Conservation (phyloP, 2,329 filamentous ascomycete genomes). For the Ceratocystis albifundus region DNA sequence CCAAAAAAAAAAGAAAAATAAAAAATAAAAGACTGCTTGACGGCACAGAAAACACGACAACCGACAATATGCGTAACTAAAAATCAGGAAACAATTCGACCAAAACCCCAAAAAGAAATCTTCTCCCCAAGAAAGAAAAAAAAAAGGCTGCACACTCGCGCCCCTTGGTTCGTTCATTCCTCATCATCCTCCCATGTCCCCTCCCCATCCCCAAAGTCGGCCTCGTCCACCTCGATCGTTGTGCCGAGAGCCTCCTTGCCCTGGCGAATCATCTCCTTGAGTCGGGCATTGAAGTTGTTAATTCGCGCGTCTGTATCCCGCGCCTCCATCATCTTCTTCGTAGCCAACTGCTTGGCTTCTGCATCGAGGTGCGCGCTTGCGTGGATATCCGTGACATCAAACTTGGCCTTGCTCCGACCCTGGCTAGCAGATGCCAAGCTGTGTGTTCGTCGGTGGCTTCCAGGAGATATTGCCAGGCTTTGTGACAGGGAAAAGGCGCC, state of each 20-base stretch:
- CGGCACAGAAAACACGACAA: no score
- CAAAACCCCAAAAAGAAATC: background rate
- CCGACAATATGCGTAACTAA: background rate
- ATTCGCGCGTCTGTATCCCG: constrained; percentile 69
- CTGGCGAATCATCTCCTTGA: constrained; percentile 79
- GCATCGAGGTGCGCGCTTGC: constrained; percentile 43
- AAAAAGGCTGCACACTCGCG: background rate
- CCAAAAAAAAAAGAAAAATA: no score
- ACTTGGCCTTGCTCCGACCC: constrained; percentile 7
- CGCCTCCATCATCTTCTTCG: constrained; percentile 61
- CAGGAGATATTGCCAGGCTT: background rate
- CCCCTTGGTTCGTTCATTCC: background rate
- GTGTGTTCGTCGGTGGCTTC: constrained; percentile 11
- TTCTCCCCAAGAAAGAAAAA: no score
- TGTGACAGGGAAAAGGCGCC: background rate
- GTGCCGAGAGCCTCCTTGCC: constrained; percentile 77
- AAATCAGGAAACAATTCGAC: background rate
- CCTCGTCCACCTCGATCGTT: constrained; percentile 50
- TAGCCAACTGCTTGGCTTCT: constrained; percentile 64
- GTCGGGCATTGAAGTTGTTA: constrained; percentile 62
- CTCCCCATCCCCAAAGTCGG: constrained; percentile 34
- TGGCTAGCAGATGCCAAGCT: background rate
- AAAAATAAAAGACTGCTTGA: no score
- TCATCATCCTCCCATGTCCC: constrained; percentile 24
- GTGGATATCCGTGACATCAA: constrained; percentile 27